These are phyloP conservation scores for Brassica juncea DNA, from an alignment of 345 rosid species.

Conservation along the genomic window DNA sequence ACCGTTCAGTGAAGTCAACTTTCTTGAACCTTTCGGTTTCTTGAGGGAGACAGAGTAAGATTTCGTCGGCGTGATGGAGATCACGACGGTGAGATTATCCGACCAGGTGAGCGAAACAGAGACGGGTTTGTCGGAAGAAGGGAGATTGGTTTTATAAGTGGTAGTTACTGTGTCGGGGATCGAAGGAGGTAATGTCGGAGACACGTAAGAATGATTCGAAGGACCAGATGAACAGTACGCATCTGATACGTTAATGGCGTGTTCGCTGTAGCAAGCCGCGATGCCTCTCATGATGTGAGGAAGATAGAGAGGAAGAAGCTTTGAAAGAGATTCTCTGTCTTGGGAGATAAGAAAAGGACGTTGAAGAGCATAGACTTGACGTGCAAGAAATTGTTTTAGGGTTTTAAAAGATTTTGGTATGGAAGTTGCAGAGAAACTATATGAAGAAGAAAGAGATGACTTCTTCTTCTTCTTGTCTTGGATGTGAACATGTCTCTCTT, in stretches of 20 bases:
- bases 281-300: constrained; percentile 59
- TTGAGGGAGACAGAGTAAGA: constrained; percentile 38
- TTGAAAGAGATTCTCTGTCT: constrained; percentile 28
- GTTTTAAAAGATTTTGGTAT: neutral
- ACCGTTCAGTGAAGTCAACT: constrained; percentile 46
- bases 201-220: constrained; percentile 50
- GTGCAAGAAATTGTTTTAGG: neutral
- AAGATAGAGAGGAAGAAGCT: constrained; percentile 12
- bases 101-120: constrained; percentile 65
- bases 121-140: constrained; percentile 45
- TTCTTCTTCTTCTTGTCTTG: neutral
- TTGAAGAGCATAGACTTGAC: constrained; percentile 18
- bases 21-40: constrained; percentile 52
- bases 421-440: constrained; percentile 25
- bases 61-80: constrained; percentile 37
- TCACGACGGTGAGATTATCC: constrained; percentile 37
- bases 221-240: constrained; percentile 75
- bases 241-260: constrained; percentile 76
- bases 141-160: constrained; percentile 44
- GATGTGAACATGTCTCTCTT: neutral
- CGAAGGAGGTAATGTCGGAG: constrained; percentile 56
- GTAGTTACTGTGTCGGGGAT: constrained; percentile 56
- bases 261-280: constrained; percentile 72
- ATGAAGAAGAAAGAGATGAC: constrained; percentile 18
- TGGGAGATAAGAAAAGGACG: constrained; percentile 22